Percentiles rank a stretch among this genome's conserved stretches.
Conservation (phyloP, 2,329 filamentous ascomycete genomes). For the Rhinocladiella mackenziei region DNA sequence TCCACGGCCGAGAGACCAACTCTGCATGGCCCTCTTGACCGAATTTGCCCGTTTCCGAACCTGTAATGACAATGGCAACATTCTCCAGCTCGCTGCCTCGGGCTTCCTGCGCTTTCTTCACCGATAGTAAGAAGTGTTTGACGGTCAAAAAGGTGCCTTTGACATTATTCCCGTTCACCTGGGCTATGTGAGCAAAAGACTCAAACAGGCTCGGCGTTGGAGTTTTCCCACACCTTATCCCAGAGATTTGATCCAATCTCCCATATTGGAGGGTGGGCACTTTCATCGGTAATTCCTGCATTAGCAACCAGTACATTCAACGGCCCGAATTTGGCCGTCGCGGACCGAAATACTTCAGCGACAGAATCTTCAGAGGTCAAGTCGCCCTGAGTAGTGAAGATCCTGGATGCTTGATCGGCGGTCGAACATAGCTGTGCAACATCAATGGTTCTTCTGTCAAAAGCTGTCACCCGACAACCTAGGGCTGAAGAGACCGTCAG, state of each 20-base stretch:
- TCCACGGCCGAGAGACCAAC: too few species aligned
- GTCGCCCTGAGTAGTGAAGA: slow-evolving; percentile 46
- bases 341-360: slow-evolving; percentile 36
- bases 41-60: slow-evolving; percentile 51
- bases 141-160: slow-evolving; percentile 54
- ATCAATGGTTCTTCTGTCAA: slow-evolving; percentile 43
- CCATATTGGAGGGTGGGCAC: slow-evolving; percentile 50
- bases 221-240: slow-evolving; percentile 41
- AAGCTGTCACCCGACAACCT: slow-evolving; percentile 54
- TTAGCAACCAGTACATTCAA: slow-evolving; percentile 53
- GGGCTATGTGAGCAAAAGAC: slow-evolving; percentile 23
- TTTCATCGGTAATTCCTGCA: slow-evolving; percentile 51
- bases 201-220: too few species aligned
- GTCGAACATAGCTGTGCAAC: slow-evolving; percentile 29
- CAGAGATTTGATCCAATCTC: slow-evolving; percentile 49
- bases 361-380: slow-evolving; percentile 47
- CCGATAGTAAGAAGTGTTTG: slow-evolving; percentile 51
- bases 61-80: slow-evolving; percentile 52
- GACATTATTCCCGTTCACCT: slow-evolving; percentile 47
- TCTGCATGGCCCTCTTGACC: slow-evolving; percentile 50
- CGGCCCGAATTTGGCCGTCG: slow-evolving; percentile 42
- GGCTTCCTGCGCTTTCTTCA: slow-evolving; percentile 39
- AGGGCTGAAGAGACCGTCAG: slow-evolving; percentile 39
- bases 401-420: slow-evolving; percentile 33
- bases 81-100: slow-evolving; percentile 44